Conservation (phyloP, 805 yeast genomes). For the Metschnikowia rubicola region DNA sequence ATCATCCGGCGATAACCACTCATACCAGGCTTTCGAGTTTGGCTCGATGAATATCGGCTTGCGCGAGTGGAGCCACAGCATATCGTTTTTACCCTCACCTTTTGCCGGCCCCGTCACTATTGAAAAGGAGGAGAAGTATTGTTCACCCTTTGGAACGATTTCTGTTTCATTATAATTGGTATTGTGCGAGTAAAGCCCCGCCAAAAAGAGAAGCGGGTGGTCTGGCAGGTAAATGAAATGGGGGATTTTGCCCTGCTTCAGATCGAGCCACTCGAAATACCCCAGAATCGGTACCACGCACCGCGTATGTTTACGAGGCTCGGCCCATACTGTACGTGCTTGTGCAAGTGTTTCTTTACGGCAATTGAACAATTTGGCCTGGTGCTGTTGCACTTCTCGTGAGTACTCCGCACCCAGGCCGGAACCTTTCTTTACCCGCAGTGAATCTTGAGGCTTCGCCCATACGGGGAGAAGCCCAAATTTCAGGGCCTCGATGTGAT, state of each 20-base stretch:
- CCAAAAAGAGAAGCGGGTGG: conserved; percentile 55
- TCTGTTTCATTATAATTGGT: conserved; percentile 22
- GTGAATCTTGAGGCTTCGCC: conserved; percentile 45
- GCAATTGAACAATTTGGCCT: conserved; percentile 68
- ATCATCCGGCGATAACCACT: conserved; percentile 55
- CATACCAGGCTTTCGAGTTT: conserved; percentile 51
- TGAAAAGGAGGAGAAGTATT: conserved; percentile 50
- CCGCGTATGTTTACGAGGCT: conserved; percentile 45
- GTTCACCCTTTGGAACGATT: conserved; percentile 12
- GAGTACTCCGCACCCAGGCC: conserved; percentile 22
- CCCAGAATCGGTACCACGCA: conserved; percentile 82
- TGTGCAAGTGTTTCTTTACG: conserved; percentile 57
- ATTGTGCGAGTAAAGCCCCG: conserved; percentile 46
- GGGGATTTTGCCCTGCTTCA: conserved; percentile 50
- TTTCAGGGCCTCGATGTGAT: conserved; percentile 51
- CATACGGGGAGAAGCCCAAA: conserved; percentile 81
- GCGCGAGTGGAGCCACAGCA: conserved; percentile 70
- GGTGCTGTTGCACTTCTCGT: conserved; percentile 30
- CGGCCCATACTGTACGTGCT: conserved; percentile 55
- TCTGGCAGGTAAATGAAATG: conserved; percentile 58
- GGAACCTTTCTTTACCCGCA: conserved; percentile 20
- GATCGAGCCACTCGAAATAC: conserved; percentile 75
- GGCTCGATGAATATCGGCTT: conserved; percentile 75
- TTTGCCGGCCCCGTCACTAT: conserved; percentile 70
- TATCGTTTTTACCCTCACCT: conserved; percentile 39